Evolutionary conservation across 139 green algal species (phyloP).

Genomic region (Coccomyxa sp.): DNA sequence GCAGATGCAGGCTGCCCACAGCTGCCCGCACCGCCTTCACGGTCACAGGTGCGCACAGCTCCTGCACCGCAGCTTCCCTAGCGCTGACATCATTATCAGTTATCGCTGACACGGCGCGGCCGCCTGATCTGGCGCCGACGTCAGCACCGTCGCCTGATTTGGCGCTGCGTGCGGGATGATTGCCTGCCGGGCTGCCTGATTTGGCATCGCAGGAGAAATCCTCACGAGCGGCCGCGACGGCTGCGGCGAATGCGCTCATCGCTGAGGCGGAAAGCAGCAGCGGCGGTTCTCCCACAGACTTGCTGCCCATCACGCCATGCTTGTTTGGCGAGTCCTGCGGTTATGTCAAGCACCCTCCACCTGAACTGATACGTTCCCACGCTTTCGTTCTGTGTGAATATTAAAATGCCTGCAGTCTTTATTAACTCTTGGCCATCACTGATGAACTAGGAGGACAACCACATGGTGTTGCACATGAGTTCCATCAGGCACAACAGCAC

Average conservation of each 20-base stretch:
- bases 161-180: no score
- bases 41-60: neutral
- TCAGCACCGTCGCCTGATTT: no score
- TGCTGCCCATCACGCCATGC: conserved; percentile 34
- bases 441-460: no score
- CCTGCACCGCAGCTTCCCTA: neutral
- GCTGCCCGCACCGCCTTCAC: neutral
- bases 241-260: neutral
- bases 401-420: no score
- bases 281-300: conserved; percentile 39
- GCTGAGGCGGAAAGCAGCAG: conserved; percentile 25
- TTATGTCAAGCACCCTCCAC: no score
- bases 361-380: no score
- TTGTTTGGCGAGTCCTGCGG: conserved; percentile 26
- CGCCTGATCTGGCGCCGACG: neutral
- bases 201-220: neutral
- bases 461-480: no score
- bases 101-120: neutral
- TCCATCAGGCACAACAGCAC: no score
- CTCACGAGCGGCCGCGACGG: neutral
- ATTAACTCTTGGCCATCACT: no score
- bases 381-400: no score
- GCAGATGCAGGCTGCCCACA: neutral
- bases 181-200: no score
- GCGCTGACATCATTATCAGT: neutral